A percentile compares a stretch with the other conserved stretches of the same genome.
Evolutionary conservation across 2,329 filamentous ascomycete species (phyloP).

Genomic region (Claviceps citrina): DNA sequence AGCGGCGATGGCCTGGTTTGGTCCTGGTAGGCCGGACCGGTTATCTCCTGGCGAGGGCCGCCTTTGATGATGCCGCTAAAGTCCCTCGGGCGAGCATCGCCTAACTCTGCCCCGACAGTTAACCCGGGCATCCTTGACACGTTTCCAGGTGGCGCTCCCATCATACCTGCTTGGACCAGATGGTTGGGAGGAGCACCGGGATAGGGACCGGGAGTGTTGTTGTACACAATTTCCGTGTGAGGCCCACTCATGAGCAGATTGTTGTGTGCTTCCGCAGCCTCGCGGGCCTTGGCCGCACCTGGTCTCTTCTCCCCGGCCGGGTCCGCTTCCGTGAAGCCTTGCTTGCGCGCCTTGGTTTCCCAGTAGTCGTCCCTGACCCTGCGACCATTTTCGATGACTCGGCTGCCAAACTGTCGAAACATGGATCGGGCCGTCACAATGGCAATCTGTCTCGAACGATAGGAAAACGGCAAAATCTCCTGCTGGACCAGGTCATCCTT

Average conservation of each 20-base stretch:
- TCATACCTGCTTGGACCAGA: slow-evolving; percentile 57
- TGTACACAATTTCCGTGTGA: slow-evolving; percentile 80
- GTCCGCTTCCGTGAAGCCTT: slow-evolving; percentile 95
- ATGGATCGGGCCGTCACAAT: slow-evolving; percentile 96
- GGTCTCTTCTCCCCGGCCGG: slow-evolving; percentile 90
- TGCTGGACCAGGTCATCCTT: slow-evolving; percentile 93
- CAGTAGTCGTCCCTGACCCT: slow-evolving; percentile 96
- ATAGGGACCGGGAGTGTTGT: slow-evolving; percentile 52
- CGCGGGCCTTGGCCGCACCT: slow-evolving; percentile 74
- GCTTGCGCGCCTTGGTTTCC: slow-evolving; percentile 92
- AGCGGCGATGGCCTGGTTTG: slow-evolving; percentile 61
- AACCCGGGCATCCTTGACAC: slow-evolving; percentile 70
- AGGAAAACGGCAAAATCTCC: slow-evolving; percentile 92
- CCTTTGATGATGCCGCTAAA: slow-evolving; percentile 65
- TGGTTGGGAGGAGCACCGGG: slow-evolving; percentile 52
- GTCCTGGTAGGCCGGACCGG: slow-evolving; percentile 77
- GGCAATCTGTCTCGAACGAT: slow-evolving; percentile 93
- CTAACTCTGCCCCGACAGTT: slow-evolving; percentile 62
- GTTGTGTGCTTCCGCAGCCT: slow-evolving; percentile 58
- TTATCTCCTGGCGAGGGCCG: slow-evolving; percentile 76
- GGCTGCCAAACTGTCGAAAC: slow-evolving; percentile 95
- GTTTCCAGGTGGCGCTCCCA: slow-evolving; percentile 46
- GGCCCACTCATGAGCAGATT: slow-evolving; percentile 48
- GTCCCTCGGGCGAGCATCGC: slow-evolving; percentile 62
- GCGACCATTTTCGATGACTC: slow-evolving; percentile 78